phyloP scores from a whole-genome alignment of 108 stramenopile species.

The Skeletonema potamos region DNA sequence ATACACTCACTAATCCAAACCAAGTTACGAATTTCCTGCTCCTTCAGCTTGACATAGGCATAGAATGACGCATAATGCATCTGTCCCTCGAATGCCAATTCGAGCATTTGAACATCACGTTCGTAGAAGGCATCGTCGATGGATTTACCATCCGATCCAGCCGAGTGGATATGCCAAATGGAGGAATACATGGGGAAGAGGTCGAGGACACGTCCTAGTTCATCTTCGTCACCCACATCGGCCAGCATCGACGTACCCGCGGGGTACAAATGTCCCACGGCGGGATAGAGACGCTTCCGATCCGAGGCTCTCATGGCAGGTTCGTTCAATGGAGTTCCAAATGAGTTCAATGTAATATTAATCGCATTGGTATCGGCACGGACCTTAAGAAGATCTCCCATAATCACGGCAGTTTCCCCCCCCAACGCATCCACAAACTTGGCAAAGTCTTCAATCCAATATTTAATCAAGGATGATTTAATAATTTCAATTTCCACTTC shows the following conservation, averaged over 20 bases:
- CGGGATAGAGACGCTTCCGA: conserved; percentile 95
- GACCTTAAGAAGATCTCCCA: conserved; percentile 93
- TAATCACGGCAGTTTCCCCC: conserved; percentile 93
- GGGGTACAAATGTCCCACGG: conserved; percentile 96
- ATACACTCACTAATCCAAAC: conserved; percentile 99
- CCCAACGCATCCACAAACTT: conserved; percentile 80
- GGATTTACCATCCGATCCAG: conserved; percentile 81
- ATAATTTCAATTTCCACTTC: conserved; percentile 99
- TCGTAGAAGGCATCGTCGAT: conserved; percentile 99
- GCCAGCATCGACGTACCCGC: conserved; percentile 92
- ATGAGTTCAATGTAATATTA: conserved; percentile 99
- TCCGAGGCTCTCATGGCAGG: conserved; percentile 93
- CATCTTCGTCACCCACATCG: conserved; percentile 90
- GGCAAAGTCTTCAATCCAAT: conserved; percentile 97
- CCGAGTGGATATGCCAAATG: conserved; percentile 92
- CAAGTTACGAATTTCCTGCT: conserved; percentile 99
- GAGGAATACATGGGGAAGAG: conserved; percentile 90
- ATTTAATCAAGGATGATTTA: conserved; percentile 97
- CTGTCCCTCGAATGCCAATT: conserved; percentile 98
- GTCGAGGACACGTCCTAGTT: conserved; percentile 86
- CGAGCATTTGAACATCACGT: conserved; percentile 93
- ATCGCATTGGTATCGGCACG: conserved; percentile 98
- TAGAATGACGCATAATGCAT: conserved; percentile 98
- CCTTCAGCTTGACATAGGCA: conserved; percentile 99
- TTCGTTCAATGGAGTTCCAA: conserved; percentile 93